Evolutionary conservation across 139 green algal species (phyloP).

Genomic region (Auxenochlorella pyrenoidosa): DNA sequence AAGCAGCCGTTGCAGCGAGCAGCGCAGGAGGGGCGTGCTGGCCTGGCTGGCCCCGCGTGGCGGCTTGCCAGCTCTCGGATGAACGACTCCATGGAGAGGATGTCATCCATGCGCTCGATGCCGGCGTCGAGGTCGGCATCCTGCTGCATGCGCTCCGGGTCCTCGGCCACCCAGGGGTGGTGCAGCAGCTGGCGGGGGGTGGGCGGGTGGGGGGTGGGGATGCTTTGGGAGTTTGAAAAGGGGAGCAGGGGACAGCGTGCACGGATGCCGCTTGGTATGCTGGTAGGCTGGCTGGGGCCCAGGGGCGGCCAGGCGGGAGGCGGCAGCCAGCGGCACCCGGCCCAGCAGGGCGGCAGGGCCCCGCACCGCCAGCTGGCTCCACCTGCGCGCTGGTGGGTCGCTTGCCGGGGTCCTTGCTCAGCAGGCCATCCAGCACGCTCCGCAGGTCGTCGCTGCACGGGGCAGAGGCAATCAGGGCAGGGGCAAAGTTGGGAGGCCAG

Average conservation of each 20-base stretch:
- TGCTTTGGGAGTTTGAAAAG: not conserved
- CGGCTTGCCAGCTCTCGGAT: conserved; percentile 3
- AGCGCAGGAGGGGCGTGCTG: too few species aligned
- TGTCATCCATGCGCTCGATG: not conserved
- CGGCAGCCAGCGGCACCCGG: not conserved
- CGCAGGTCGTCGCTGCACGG: conserved; percentile 11
- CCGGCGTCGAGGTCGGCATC: not conserved
- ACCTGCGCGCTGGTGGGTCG: not conserved
- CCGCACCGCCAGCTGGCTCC: too few species aligned
- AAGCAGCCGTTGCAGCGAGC: too few species aligned
- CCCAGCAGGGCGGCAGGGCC: not conserved
- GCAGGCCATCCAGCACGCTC: conserved; percentile 20
- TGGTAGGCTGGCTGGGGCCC: too few species aligned
- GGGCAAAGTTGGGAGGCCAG: not conserved
- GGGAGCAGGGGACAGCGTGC: too few species aligned
- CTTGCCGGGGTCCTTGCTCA: conserved; percentile 24
- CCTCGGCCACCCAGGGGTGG: conserved; percentile 20
- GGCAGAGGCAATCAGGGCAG: not conserved
- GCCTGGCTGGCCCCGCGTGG: too few species aligned
- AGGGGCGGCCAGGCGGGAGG: not conserved
- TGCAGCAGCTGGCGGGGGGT: not conserved
- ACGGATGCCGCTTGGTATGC: too few species aligned
- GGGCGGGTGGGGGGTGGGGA: not conserved
- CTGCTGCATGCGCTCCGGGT: not conserved
- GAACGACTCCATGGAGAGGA: conserved; percentile 4